A percentile compares a stretch with the other conserved stretches of the same genome.
Evolutionary conservation across 164 flowering plant genomes (phyloP).

Genomic region (Cinnamomum micranthum): DNA sequence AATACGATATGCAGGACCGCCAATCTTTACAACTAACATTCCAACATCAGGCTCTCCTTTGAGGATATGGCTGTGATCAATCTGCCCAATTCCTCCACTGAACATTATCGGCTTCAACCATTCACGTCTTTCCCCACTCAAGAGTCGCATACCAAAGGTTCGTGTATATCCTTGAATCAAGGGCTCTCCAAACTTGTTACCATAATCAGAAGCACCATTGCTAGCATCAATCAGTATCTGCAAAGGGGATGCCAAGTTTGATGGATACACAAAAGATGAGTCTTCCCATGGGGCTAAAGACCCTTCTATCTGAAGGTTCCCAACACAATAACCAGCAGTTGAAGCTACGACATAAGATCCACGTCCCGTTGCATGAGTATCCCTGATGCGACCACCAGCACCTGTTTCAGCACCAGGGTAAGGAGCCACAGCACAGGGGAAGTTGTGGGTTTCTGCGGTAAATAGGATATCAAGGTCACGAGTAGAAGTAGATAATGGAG

Average conservation of each 20-base stretch:
- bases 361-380: constrained; percentile 94
- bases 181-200: constrained; percentile 96
- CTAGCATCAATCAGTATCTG: constrained; percentile 90
- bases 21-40: constrained; percentile 91
- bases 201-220: constrained; percentile 96
- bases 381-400: constrained; percentile 93
- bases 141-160: constrained; percentile 93
- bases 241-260: constrained; percentile 80
- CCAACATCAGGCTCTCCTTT: constrained; percentile 94
- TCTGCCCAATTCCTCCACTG: constrained; percentile 92
- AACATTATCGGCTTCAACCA: constrained; percentile 99
- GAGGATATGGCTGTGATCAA: constrained; percentile 75
- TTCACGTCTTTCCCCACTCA: constrained; percentile 83
- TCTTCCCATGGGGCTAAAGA: constrained; percentile 96
- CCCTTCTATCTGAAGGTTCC: constrained; percentile 83
- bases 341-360: constrained; percentile 87
- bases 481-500: constrained; percentile 34
- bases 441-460: constrained; percentile 97
- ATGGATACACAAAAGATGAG: constrained; percentile 69
- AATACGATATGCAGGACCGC: constrained; percentile 98
- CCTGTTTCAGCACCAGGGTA: constrained; percentile 98
- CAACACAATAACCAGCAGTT: constrained; percentile 98
- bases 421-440: constrained; percentile 98
- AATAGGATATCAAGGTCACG: constrained; percentile 77
- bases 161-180: constrained; percentile 89